Conservation (phyloP, 495 filamentous ascomycete genomes). For the Lichenothelia convexa region DNA sequence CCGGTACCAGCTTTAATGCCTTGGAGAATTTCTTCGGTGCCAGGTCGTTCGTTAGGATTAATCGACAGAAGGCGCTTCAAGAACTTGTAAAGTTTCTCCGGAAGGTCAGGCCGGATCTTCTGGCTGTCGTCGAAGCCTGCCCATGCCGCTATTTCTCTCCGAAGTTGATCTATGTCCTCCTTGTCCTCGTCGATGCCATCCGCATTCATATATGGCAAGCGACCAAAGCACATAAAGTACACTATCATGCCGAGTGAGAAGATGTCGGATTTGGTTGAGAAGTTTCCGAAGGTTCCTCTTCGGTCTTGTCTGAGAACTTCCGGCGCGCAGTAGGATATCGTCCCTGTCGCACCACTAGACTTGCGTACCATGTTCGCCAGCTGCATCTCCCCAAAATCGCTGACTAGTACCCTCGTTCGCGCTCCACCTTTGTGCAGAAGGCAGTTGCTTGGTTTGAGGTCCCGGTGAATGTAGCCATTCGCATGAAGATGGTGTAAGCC, state of each 20-base stretch:
- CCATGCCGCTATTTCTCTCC: slow-evolving; percentile 77
- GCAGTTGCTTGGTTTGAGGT: slow-evolving; percentile 92
- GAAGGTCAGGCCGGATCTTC: slow-evolving; percentile 59
- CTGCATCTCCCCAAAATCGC: slow-evolving; percentile 94
- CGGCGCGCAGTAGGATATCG: slow-evolving; percentile 92
- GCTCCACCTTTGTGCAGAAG: slow-evolving; percentile 60
- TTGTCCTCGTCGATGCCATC: slow-evolving; percentile 77
- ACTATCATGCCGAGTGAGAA: slow-evolving; percentile 97
- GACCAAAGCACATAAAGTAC: slow-evolving; percentile 89
- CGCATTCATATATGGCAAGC: slow-evolving; percentile 68
- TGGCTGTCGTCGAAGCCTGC: slow-evolving; percentile 60
- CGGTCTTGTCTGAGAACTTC: slow-evolving; percentile 63
- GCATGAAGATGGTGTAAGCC: slow-evolving; percentile 77
- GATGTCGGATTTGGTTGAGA: slow-evolving; percentile 88
- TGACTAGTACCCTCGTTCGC: slow-evolving; percentile 64
- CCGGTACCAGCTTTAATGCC: slow-evolving; percentile 57
- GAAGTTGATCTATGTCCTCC: slow-evolving; percentile 78
- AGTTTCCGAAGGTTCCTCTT: slow-evolving; percentile 65
- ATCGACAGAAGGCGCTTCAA: slow-evolving; percentile 65
- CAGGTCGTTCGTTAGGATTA: slow-evolving; percentile 58
- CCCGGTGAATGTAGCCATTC: slow-evolving; percentile 91
- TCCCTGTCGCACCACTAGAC: slow-evolving; percentile 86
- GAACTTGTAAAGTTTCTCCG: slow-evolving; percentile 68
- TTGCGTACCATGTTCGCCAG: slow-evolving; percentile 56
- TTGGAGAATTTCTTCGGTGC: slow-evolving; percentile 69